Evolutionary conservation across 1,284 basidiomycete genomes (phyloP), one percentile per base, ranked within the genome.

Genomic region (Leccinum idahoense): DNA sequence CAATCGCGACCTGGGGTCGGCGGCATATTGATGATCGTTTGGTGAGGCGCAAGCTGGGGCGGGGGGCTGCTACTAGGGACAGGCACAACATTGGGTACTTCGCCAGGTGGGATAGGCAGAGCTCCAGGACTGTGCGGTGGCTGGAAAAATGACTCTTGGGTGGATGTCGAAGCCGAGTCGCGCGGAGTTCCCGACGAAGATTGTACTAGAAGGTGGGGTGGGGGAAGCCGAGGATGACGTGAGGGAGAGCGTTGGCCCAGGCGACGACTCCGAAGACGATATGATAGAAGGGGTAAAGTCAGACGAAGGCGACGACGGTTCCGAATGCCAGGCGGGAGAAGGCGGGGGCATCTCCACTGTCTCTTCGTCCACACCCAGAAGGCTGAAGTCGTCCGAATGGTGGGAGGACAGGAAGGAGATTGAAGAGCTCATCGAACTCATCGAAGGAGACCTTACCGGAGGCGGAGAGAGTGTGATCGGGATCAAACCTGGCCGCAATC

Each of bases 371-470:
- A 41, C 14, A 51, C 37, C 71, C 74, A 80, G 70, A 55, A 83
- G 69, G 62, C 79, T 82, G 53, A 79, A 71, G 67, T 90, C 89
- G 63, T 92, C 89, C 0, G 89, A 91, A 67, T 91, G 86, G 66
- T 88, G 86, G 11, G 90, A 91, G 1, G 88, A 88, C 60, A 91
- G 68, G 71, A 84, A 91, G 0, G 87, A 89, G 44, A 81, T 72
- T 32, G 78, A 80, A 59, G 82, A 85, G n/a, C 77, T 79, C 51
- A 73, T 60, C 15, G 83, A 81, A 65, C 82, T 83, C 1, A 82
- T 77, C 3, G 83, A 81, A 29, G 80, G 77, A 44, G 80, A 76
- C 18, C 77, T 72, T 55, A 66, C 60, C 6, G 77, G 78, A 7
- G 81, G 81, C 3, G 81, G 81, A 7, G 80, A 75, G 59, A 84